Percentiles rank a stretch among this genome's conserved stretches.
phyloP scores from a whole-genome alignment of 1,139 yeast species.

The Candida gigantensis region DNA sequence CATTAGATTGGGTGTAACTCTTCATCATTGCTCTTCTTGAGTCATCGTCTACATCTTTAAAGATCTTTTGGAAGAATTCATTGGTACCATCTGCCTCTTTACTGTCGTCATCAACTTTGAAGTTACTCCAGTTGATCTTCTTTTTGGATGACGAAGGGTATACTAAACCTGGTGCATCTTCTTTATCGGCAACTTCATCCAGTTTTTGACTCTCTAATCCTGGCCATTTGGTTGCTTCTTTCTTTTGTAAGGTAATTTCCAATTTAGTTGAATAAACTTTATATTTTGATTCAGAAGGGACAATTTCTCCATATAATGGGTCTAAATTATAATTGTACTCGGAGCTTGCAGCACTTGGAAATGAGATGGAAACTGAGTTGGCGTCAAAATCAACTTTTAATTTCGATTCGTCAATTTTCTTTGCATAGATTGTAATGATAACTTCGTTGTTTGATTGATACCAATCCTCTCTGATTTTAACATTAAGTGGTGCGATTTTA shows the following conservation, averaged over 20 bases:
- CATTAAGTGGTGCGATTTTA: constrained; percentile 41
- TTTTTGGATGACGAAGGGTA: constrained; percentile 68
- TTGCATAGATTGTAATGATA: constrained; percentile 72
- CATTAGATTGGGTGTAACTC: constrained; percentile 89
- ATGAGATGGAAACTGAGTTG: constrained; percentile 37
- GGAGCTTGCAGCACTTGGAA: constrained; percentile 48
- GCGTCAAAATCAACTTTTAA: constrained; percentile 37
- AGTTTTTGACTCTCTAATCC: constrained; percentile 34
- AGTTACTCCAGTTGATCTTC: constrained; percentile 71
- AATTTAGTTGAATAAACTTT: constrained; percentile 71
- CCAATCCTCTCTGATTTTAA: constrained; percentile 72
- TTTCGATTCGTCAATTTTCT: constrained; percentile 53
- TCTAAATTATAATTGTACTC: constrained; percentile 52
- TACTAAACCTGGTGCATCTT: constrained; percentile 12
- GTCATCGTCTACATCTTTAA: constrained; percentile 82
- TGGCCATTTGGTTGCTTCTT: constrained; percentile 42
- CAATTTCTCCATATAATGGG: constrained; percentile 54
- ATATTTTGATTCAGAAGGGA: constrained; percentile 43
- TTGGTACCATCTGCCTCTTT: constrained; percentile 51
- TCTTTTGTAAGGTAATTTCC: constrained; percentile 58
- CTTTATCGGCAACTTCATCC: constrained; percentile 11
- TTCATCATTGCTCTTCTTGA: constrained; percentile 96
- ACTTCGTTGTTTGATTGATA: constrained; percentile 63
- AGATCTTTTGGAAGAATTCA: constrained; percentile 74
- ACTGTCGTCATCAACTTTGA: constrained; percentile 54